Base-by-base conservation (phyloP, 208 protist species). In the Acanthamoeba culbertsoni region DNA sequence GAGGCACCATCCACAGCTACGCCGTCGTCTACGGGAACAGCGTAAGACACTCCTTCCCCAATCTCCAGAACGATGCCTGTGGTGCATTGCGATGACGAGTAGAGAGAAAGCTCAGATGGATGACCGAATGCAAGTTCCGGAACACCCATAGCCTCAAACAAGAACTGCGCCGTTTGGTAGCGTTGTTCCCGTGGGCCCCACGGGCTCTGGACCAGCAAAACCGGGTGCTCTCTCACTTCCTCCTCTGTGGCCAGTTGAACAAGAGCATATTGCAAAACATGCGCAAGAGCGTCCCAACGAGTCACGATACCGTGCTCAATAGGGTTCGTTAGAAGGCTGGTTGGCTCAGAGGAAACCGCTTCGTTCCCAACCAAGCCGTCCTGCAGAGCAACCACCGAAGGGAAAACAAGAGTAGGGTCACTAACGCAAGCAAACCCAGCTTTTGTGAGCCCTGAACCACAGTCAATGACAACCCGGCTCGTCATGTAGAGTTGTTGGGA, bases 141-240 rank as follows among this genome's bases (percentile, higher is more conserved):
- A 10, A 62, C 89, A 68, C 97, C 96, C 92, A 98, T 97, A 35
- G 95, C 97, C 91, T 98, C 97, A 91, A 98, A 98, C 91, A 98
- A 95, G 51, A 98, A 95, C 93, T 98, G 95, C n/a, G 94, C 96
- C 92, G 98, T n/a, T 37, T 77, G 26, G 28, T 37, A 12, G 37
- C 65, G 65, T 8, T 20, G 3, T 12, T 1, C 26, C 26, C n/a
- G 26, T 2, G 57, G 14, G 57, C 65, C 33, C 35, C 96, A 45
- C 57, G 96, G 63, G 31, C 71, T 28, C 48, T 97, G 95, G 12
- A 93, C 95, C 0, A 97, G 35, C 0, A 96, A 5, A 5, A 96
- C 93, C 37, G 95, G 93, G 28, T 96, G 94, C 57, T 97, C 95
- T 28, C 91, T 86, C 40, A 95, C 94, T 40, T 14, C 1, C 31